Conservation (phyloP, 208 protist species). For the Crithidia acanthocephali region DNA sequence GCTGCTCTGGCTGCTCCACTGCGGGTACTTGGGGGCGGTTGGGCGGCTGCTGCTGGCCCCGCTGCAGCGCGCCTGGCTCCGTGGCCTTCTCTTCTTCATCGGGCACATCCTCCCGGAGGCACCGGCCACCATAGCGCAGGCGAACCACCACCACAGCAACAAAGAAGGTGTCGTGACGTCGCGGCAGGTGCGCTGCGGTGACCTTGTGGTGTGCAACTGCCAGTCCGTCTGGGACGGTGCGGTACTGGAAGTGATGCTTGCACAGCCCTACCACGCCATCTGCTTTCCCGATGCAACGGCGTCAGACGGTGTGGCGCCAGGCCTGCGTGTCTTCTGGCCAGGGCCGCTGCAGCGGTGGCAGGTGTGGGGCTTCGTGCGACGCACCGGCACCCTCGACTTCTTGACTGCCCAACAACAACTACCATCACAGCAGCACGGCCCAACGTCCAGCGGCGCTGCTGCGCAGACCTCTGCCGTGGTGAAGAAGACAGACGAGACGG, state of each 20-base stretch:
- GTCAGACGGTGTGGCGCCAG: neutral
- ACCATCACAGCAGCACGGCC: too few relatives aligned
- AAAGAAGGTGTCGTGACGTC: neutral
- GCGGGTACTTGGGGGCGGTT: slow-evolving; percentile 35
- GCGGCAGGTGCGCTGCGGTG: slow-evolving; percentile 33
- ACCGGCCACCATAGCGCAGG: slow-evolving; percentile 1
- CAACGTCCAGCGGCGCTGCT: neutral
- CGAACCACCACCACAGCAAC: neutral
- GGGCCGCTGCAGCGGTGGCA: slow-evolving; percentile 68
- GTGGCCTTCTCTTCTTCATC: slow-evolving; percentile 61
- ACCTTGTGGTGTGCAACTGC: slow-evolving; percentile 69
- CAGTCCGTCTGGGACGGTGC: slow-evolving; percentile 78
- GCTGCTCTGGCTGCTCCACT: slow-evolving; percentile 48
- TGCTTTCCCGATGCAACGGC: slow-evolving; percentile 25
- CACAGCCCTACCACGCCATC: slow-evolving; percentile 32
- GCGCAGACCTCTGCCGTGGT: neutral
- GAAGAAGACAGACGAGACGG: slow-evolving; percentile 20
- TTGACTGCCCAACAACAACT: slow-evolving; percentile 22
- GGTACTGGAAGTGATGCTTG: slow-evolving; percentile 68
- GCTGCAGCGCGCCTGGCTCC: slow-evolving; percentile 51
- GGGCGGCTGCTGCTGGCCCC: slow-evolving; percentile 41
- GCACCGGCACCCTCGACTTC: slow-evolving; percentile 43
- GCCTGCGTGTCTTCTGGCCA: slow-evolving; percentile 54
- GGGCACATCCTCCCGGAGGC: slow-evolving; percentile 48
- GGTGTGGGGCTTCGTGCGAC: slow-evolving; percentile 63